phyloP scores from a whole-genome alignment of 2,329 filamentous ascomycete genomes.

The Fusarium circinatum region DNA sequence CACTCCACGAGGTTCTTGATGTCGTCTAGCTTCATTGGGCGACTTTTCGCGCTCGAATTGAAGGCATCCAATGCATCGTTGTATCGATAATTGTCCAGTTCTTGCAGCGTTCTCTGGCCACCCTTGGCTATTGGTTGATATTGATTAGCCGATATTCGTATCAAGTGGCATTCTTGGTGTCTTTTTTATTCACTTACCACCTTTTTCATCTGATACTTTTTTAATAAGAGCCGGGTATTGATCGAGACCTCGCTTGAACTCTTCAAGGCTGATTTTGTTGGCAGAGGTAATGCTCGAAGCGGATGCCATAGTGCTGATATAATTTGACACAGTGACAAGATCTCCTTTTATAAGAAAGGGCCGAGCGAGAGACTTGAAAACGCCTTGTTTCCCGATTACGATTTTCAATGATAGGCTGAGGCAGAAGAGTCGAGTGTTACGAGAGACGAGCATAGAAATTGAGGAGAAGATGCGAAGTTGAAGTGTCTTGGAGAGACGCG shows the following conservation, averaged over 20 bases:
- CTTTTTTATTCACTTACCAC: constrained; percentile 48
- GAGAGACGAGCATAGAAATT: background rate
- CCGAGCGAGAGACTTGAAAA: background rate
- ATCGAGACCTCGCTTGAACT: constrained; percentile 51
- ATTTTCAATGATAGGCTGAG: background rate
- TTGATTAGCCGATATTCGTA: constrained; percentile 4
- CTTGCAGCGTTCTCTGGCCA: constrained; percentile 61
- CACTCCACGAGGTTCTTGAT: constrained; percentile 72
- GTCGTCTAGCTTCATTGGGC: constrained; percentile 64
- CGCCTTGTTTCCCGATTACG: background rate
- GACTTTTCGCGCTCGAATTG: constrained; percentile 45
- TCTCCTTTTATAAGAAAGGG: background rate
- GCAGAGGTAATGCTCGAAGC: constrained; percentile 15
- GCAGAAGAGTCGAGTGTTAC: background rate
- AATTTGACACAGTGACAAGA: background rate
- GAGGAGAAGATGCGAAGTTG: constrained; percentile 4
- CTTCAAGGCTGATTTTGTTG: constrained; percentile 42
- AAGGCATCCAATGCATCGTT: constrained; percentile 61
- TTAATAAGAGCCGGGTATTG: constrained; percentile 55
- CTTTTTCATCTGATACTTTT: constrained; percentile 57
- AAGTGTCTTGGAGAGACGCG: constrained; percentile 19
- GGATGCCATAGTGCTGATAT: constrained; percentile 27
- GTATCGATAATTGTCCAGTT: constrained; percentile 71
- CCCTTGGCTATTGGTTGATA: constrained; percentile 53
- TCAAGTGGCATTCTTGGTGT: background rate